Evolutionary conservation across 208 protist genomes (phyloP), one percentile per base, ranked within the genome.

Genomic region (Crithidia bombi): DNA sequence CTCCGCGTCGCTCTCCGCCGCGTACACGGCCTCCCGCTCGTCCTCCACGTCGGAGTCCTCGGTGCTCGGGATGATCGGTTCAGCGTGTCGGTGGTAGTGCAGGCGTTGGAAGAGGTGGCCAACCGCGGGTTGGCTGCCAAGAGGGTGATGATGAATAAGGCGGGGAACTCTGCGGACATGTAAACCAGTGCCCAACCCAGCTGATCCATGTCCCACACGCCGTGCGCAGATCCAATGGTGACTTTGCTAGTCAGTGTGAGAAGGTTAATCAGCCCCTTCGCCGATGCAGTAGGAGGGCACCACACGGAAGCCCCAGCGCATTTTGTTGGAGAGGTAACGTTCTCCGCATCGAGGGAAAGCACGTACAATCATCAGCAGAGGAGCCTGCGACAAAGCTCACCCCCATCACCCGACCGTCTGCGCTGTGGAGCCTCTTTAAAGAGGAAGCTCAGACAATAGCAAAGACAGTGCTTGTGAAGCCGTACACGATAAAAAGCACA

Each of bases 351-450:
- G 28, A 85, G 39, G 5, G 55, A 54, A 19, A 93, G 61, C 30
- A 91, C 59, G 43, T 81, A 80, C 3, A 89, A 93, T 66, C 36
- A 87, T 73, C 14, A 86, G 56, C 14, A 91, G 47, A n/a, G 43
- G 90, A 87, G 7, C 87, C 87, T 3, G 79, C 46, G 23, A 92
- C 47, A 36, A 91, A 85, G 69, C 79, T 86, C 32, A 85, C 66
- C 2, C 68, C 66, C 79, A 93, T 80, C 23, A 85, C n/a, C n/a
- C 72, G 5, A 82, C 66, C 23, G 69, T 76, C 44, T 91, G 80
- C 4, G 85, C 85, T 26, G 61, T 85, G 36, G 87, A 68, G 79
- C 89, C 36, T 83, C 70, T 26, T 61, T 33, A 59, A 91, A 91
- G 51, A 85, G 51, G 65, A 93, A 90, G 65, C 74, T 87, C 73